phyloP scores from a whole-genome alignment of 2,329 filamentous ascomycete genomes.

The Fusarium sp. region DNA sequence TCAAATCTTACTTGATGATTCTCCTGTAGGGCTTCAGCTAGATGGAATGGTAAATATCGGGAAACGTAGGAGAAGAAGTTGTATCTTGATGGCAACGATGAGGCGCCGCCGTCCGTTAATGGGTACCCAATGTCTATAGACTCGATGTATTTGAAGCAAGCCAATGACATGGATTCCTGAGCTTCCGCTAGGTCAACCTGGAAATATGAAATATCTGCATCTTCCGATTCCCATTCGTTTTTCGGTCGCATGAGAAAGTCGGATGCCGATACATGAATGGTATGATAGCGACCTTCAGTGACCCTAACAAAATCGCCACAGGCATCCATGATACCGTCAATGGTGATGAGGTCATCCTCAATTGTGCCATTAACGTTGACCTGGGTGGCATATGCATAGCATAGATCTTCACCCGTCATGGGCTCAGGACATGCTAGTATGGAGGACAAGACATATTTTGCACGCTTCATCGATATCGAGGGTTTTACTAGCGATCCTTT shows the following conservation, averaged over 20 bases:
- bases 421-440: background rate
- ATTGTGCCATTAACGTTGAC: background rate
- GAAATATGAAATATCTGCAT: background rate
- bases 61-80: background rate
- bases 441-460: background rate
- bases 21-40: background rate
- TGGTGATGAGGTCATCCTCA: background rate
- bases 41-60: background rate
- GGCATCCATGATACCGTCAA: background rate
- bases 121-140: background rate
- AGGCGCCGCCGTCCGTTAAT: background rate
- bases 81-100: background rate
- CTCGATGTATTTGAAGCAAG: background rate
- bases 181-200: fast-evolving
- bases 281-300: background rate
- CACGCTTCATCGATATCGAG: background rate
- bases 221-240: background rate
- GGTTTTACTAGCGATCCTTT: fast-evolving
- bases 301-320: background rate
- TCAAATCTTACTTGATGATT: too few relatives aligned
- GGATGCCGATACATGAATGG: background rate
- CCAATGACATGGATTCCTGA: background rate
- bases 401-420: background rate
- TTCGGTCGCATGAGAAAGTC: background rate
- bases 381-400: background rate